A percentile compares a stretch with the other conserved stretches of the same genome.
Conservation (phyloP, 345 rosid species). For the Odontarrhena argentea region DNA sequence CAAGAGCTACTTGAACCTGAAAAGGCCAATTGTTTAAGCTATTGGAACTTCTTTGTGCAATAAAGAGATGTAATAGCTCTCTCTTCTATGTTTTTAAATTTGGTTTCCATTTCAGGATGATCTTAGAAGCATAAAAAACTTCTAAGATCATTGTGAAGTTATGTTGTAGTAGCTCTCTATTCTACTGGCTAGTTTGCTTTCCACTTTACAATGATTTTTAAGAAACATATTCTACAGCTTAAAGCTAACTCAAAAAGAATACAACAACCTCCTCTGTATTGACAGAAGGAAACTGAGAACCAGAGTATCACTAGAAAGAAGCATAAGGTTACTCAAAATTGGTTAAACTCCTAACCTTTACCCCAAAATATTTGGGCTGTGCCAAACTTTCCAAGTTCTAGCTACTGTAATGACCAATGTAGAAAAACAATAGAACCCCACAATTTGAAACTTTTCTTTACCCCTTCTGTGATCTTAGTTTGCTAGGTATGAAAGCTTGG, state of each 20-base stretch:
- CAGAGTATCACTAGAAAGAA: neutral
- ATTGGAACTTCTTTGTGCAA: conserved; percentile 24
- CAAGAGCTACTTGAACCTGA: conserved; percentile 11
- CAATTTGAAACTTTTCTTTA: neutral
- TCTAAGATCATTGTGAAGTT: conserved; percentile 13
- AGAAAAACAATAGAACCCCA: neutral
- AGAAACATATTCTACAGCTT: neutral
- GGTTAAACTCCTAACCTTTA: conserved; percentile 7
- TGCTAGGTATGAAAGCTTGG: conserved; percentile 5
- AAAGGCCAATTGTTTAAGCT: neutral
- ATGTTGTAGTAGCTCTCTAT: conserved; percentile 20
- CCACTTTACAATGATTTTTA: conserved; percentile 18
- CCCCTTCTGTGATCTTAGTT: conserved; percentile 21
- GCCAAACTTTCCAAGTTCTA: conserved; percentile 12
- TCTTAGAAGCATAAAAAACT: neutral
- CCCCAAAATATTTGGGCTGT: conserved; percentile 6
- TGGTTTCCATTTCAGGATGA: conserved; percentile 1
- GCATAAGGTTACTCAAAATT: neutral
- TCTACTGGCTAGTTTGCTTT: conserved; percentile 14
- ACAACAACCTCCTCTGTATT: conserved; percentile 7
- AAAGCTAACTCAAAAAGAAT: conserved; percentile 7
- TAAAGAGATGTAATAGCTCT: conserved; percentile 18
- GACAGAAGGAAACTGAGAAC: conserved; percentile 14
- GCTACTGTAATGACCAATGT: conserved; percentile 5
- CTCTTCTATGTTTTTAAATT: neutral